These are phyloP conservation scores for Mycena capillaripes DNA, from an alignment of 768 basidiomycete species.

Conservation along the genomic window DNA sequence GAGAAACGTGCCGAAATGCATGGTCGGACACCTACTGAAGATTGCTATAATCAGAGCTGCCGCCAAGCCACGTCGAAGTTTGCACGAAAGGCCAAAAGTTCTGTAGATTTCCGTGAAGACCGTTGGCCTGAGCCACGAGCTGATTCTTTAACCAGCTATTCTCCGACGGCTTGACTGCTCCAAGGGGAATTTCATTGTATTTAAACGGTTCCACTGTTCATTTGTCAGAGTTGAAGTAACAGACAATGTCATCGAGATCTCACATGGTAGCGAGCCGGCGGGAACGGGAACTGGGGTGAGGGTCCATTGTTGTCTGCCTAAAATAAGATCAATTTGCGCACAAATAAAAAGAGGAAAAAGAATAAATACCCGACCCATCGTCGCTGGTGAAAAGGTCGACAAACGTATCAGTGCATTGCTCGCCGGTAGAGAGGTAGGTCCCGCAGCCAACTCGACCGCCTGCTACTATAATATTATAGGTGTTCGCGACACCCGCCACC, in stretches of 20 bases:
- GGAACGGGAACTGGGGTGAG: conserved; percentile 18
- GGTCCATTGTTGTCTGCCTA: conserved; percentile 34
- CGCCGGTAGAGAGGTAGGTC: conserved; percentile 27
- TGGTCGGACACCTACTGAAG: conserved; percentile 27
- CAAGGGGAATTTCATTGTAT: conserved; percentile 32
- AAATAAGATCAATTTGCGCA: background rate
- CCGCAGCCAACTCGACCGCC: conserved; percentile 31
- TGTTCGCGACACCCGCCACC: conserved; percentile 27
- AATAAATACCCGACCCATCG: conserved; percentile 27
- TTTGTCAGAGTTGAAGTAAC: background rate
- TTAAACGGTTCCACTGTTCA: conserved; percentile 26
- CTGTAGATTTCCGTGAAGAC: conserved; percentile 32
- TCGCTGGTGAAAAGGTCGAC: conserved; percentile 32
- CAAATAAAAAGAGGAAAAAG: background rate
- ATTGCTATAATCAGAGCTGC: conserved; percentile 25
- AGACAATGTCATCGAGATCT: background rate
- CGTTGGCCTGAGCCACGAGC: conserved; percentile 26
- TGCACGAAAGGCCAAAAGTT: conserved; percentile 32
- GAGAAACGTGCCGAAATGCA: background rate
- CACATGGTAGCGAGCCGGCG: conserved; percentile 22
- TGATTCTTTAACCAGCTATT: conserved; percentile 30
- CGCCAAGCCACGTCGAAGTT: conserved; percentile 29
- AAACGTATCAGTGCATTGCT: conserved; percentile 26
- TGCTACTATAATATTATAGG: conserved; percentile 26
- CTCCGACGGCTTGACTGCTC: conserved; percentile 29